A percentile compares a stretch with the other conserved stretches of the same genome.
phyloP scores from a whole-genome alignment of 2,329 filamentous ascomycete species.

The Dryadomyces quercivorus region DNA sequence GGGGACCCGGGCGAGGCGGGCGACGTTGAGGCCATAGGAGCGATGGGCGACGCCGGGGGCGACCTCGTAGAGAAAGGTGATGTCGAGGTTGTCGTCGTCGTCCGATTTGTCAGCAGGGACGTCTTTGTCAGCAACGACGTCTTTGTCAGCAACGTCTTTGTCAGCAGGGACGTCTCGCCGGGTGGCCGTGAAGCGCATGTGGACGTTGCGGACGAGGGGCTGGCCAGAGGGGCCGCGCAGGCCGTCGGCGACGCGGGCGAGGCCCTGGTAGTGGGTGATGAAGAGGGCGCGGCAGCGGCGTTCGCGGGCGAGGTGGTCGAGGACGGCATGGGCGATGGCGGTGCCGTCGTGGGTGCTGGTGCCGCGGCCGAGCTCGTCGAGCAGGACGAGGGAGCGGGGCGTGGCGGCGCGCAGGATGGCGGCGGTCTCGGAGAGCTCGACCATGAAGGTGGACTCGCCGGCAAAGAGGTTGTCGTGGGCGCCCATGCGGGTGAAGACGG shows the following conservation, averaged over 20 bases:
- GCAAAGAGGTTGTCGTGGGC: constrained; percentile 93
- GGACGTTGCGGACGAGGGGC: constrained; percentile 62
- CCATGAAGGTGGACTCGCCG: constrained; percentile 95
- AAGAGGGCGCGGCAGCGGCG: constrained; percentile 74
- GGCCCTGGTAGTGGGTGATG: constrained; percentile 93
- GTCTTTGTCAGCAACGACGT: constrained; percentile 34
- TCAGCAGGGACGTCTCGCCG: neutral
- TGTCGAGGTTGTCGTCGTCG: constrained; percentile 46
- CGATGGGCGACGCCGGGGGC: constrained; percentile 84
- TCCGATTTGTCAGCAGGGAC: constrained; percentile 2
- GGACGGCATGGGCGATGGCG: constrained; percentile 84
- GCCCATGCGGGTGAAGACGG: constrained; percentile 90
- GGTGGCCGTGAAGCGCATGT: constrained; percentile 67
- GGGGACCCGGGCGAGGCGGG: constrained; percentile 71
- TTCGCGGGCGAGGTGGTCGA: constrained; percentile 70
- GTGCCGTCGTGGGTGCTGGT: constrained; percentile 94
- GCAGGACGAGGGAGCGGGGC: constrained; percentile 70
- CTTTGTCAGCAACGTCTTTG: constrained; percentile 14
- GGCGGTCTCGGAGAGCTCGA: constrained; percentile 85
- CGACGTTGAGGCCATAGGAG: constrained; percentile 90
- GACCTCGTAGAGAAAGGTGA: constrained; percentile 92
- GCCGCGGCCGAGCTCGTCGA: constrained; percentile 88
- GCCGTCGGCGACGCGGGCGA: constrained; percentile 57
- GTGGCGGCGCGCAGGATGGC: constrained; percentile 85
- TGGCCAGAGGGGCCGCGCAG: constrained; percentile 34